Conservation (phyloP, 1,139 yeast genomes). For the Saccharomyces hybrid region DNA sequence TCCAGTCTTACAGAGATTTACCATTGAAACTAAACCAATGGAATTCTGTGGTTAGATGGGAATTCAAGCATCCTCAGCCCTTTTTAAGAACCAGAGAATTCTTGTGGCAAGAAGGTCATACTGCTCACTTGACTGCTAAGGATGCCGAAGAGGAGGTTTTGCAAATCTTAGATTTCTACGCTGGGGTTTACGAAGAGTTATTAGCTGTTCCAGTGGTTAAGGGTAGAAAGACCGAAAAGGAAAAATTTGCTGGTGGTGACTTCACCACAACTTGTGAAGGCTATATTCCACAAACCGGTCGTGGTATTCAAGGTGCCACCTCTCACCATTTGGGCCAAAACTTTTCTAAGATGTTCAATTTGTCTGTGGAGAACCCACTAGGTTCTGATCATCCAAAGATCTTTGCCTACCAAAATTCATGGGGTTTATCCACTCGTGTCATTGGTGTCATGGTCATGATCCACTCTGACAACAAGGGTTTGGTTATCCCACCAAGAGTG, state of each 20-base stretch:
- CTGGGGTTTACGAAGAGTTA: conserved; percentile 77
- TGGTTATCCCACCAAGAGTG: conserved; percentile 95
- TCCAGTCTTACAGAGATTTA: conserved; percentile 94
- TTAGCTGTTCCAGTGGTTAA: conserved; percentile 96
- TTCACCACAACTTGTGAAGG: conserved; percentile 96
- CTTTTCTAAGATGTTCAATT: conserved; percentile 97
- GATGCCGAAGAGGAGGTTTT: conserved; percentile 80
- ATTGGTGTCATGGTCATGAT: conserved; percentile 99
- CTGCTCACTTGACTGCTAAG: conserved; percentile 80
- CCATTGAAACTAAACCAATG: conserved; percentile 96
- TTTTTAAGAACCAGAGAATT: conserved; percentile 98
- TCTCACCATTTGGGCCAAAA: conserved; percentile 97
- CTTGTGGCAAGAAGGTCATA: conserved; percentile 99
- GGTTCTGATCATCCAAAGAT: conserved; percentile 81
- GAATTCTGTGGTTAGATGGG: conserved; percentile 99
- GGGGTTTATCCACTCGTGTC: conserved; percentile 98
- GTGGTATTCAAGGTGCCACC: conserved; percentile 99
- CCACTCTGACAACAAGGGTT: conserved; percentile 97
- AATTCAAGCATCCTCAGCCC: conserved; percentile 99
- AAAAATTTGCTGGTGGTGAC: conserved; percentile 96
- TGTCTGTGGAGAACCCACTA: conserved; percentile 90
- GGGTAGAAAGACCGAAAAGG: conserved; percentile 94
- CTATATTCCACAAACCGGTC: conserved; percentile 94
- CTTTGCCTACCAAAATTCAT: conserved; percentile 91
- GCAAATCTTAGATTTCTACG: conserved; percentile 81